Evolutionary conservation across 1,284 basidiomycete genomes (phyloP), one percentile per base, ranked within the genome.

Genomic region (Trametes versicolor): DNA sequence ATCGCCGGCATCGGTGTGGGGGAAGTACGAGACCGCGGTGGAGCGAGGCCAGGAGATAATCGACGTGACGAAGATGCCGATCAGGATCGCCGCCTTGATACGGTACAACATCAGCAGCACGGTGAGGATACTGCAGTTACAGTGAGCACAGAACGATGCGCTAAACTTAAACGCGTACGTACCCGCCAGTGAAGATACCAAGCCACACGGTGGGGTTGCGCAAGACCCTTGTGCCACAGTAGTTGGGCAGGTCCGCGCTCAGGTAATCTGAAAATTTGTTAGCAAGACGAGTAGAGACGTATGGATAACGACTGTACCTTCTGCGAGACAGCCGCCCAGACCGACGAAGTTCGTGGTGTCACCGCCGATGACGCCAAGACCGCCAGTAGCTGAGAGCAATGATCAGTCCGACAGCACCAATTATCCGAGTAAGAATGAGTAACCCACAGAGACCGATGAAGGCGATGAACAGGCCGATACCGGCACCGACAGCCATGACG

Each of bases 131-230:
- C 89, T 84, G 58, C 34, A 27, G 2, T 41, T n/a, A 17, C 12
- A 2, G 27, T 39, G 21, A 49, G 48, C 13, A 21, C 25, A 8
- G 9, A 0, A 34, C 21, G 27, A 17, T 23, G 23, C 29, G 13
- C 4, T 29, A 21, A 27, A 51, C 36, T 21, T 17, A 53, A 54
- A 41, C 21, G 58, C 29, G 25, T 7, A 78, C 87, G 25, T 70
- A 91, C 87, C 95, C 95, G 69, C 95, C 95, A 21, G 90, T 80
- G 78, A 96, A 94, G 64, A 96, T 87, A 58, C 95, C 95, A n/a
- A 96, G 81, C 95, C 95, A 97, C 78, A 94, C 87, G 5, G 89
- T 91, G 2, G 93, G 93, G 69, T 81, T 87, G 63, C 87, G 90
- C 47, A 96, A 78, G 13, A 94, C 90, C 63, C 85, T 87, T n/a